These are phyloP conservation scores for Sugiyamaella qingdaonensis DNA, from an alignment of 805 yeast species.

Conservation along the genomic window DNA sequence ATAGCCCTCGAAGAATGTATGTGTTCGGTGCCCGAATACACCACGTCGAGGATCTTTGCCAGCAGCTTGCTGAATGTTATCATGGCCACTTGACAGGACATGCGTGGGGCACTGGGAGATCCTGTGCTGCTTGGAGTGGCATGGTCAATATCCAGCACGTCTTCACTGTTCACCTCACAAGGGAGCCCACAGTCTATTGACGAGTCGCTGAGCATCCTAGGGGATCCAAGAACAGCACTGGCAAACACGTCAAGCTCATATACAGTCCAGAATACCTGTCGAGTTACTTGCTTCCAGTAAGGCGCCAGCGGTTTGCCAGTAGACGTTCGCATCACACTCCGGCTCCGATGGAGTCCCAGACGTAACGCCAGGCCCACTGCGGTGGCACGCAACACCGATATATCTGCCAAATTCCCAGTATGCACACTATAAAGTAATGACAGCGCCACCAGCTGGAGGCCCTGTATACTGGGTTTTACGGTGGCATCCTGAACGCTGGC, in stretches of 20 bases:
- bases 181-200: slow-evolving; percentile 88
- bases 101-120: slow-evolving; percentile 3
- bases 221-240: slow-evolving; percentile 75
- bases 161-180: slow-evolving; percentile 25
- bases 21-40: slow-evolving; percentile 25
- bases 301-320: slow-evolving; percentile 61
- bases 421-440: slow-evolving; percentile 68
- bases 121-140: slow-evolving; percentile 4
- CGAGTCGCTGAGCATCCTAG: slow-evolving; percentile 70
- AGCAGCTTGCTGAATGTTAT: slow-evolving; percentile 56
- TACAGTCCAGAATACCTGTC: slow-evolving; percentile 80
- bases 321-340: slow-evolving; percentile 60
- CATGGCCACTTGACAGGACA: slow-evolving; percentile 14
- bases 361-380: slow-evolving; percentile 83
- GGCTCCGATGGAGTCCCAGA: slow-evolving; percentile 78
- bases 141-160: slow-evolving; percentile 7
- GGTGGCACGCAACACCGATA: slow-evolving; percentile 72
- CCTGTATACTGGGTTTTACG: slow-evolving; percentile 20
- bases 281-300: slow-evolving; percentile 75
- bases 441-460: slow-evolving; percentile 60
- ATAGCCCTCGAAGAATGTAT: slow-evolving; percentile 24
- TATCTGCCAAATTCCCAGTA: slow-evolving; percentile 66
- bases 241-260: slow-evolving; percentile 73
- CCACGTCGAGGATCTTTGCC: slow-evolving; percentile 65
- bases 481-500: neutral